Conservation (phyloP, 2,329 filamentous ascomycete genomes). For the Mollisiaceae sp. region DNA sequence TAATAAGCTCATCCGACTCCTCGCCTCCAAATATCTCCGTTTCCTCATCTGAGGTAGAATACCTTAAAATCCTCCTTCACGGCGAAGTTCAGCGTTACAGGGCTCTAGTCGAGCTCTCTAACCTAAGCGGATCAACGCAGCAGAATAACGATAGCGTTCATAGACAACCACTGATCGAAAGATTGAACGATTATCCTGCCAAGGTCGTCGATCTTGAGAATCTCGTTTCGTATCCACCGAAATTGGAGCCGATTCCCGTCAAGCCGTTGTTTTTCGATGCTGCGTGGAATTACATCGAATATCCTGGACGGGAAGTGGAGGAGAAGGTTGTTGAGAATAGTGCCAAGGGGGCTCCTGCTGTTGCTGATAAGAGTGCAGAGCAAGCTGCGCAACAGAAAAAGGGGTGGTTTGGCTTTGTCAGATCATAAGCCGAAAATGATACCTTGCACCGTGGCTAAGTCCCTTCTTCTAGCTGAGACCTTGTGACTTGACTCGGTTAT, state of each 20-base stretch:
- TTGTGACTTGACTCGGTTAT: too few species aligned
- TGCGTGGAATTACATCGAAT: conserved; percentile 97
- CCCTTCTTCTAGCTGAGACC: too few species aligned
- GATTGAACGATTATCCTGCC: conserved; percentile 73
- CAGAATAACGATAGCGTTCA: conserved; percentile 34
- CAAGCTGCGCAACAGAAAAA: conserved; percentile 61
- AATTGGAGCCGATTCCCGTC: conserved; percentile 80
- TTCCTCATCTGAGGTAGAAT: conserved; percentile 59
- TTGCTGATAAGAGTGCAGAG: conserved; percentile 42
- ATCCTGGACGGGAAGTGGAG: conserved; percentile 66
- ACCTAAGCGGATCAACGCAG: conserved; percentile 52
- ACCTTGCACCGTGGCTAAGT: neutral
- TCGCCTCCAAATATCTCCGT: conserved; percentile 72
- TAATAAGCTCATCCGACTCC: conserved; percentile 45
- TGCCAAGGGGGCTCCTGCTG: conserved; percentile 29
- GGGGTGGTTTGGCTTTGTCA: conserved; percentile 76
- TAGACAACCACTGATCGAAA: conserved; percentile 71
- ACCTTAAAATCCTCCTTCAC: conserved; percentile 66
- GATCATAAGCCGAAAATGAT: conserved; percentile 27
- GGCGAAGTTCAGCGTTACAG: conserved; percentile 80
- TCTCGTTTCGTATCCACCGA: conserved; percentile 86
- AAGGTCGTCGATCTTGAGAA: conserved; percentile 76
- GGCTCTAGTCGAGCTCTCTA: conserved; percentile 82
- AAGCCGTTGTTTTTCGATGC: conserved; percentile 97
- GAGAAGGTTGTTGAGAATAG: conserved; percentile 38